Base-by-base conservation (phyloP, 176 grass and related monocot genomes). In the Bolboschoenus planiculmis region DNA sequence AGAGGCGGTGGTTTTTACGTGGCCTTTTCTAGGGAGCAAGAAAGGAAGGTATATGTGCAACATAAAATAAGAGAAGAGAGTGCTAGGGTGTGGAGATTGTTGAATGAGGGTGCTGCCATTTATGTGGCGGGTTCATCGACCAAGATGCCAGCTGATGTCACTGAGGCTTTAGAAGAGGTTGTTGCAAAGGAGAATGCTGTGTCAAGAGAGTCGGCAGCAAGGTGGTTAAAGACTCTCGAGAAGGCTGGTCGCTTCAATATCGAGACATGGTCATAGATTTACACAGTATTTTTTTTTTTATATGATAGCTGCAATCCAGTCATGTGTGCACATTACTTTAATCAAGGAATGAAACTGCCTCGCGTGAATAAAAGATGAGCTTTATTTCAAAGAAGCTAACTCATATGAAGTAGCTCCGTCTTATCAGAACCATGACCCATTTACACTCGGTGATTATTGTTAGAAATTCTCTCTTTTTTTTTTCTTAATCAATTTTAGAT, bases 121-220 rank as follows among this genome's bases (percentile, higher is more conserved):
- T 98, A 95, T 53, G 85, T 95, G 54, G 92, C 92, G 0, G 89
- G 92, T 34, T 95, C 96, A 27, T 90, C 92, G 14, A 91, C 85
- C 39, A 98, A 95, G 86, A 98, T 98, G 92, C 96, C 96, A 29
- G 85, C 87, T 58, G 92, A 95, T 86, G 92, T 93, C 62, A 95
- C 84, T 44, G 81, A 80, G 31, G 86, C 96, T 24, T 59, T 98
- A 33, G 96, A 93, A 85, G 95, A 95, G 72, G 86, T 95, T 78
- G 20, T 98, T 63, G 48, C 84, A 54, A 74, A 86, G 85, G 93
- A 91, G 48, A 82, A 80, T 36, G 87, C 79, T 18, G 75, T 84
- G 37, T 71, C 81, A n/a, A 88, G 83, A 84, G 70, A 84, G 37
- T 84, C 51, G 5, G 92, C 92, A 51, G 85, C 90, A 53, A 85